These are phyloP conservation scores for Pneumocystis sp. DNA, from an alignment of 1,139 yeast species.

Conservation along the genomic window DNA sequence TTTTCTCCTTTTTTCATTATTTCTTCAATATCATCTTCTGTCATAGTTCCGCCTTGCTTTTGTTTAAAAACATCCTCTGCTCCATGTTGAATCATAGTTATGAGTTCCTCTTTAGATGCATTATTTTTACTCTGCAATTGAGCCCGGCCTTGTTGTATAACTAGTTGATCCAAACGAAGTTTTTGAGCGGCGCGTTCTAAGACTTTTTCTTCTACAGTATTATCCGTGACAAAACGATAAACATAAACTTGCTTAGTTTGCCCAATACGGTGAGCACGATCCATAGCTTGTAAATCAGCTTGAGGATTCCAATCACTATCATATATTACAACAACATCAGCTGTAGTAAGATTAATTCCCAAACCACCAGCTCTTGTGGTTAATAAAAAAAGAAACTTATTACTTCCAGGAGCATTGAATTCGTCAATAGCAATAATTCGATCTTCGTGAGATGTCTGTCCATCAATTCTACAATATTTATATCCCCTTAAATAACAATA, in stretches of 20 bases:
- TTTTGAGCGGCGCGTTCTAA: constrained; percentile 93
- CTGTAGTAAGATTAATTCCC: constrained; percentile 86
- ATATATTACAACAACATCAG: constrained; percentile 76
- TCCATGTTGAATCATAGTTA: constrained; percentile 94
- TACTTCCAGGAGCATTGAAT: constrained; percentile 66
- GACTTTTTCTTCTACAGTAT: constrained; percentile 92
- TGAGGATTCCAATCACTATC: constrained; percentile 99
- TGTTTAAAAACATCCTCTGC: constrained; percentile 67
- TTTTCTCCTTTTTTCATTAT: constrained; percentile 65
- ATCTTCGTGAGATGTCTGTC: constrained; percentile 87
- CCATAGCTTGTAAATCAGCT: constrained; percentile 98
- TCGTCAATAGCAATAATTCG: constrained; percentile 87
- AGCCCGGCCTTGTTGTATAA: constrained; percentile 83
- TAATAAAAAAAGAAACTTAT: constrained; percentile 67
- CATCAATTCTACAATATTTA: constrained; percentile 86
- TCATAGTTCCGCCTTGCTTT: constrained; percentile 20
- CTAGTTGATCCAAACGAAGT: constrained; percentile 79
- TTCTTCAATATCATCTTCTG: constrained; percentile 60
- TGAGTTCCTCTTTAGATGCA: constrained; percentile 65
- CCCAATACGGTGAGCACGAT: constrained; percentile 95
- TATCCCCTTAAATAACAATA: constrained; percentile 74
- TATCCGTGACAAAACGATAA: constrained; percentile 81
- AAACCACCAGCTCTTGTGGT: constrained; percentile 99
- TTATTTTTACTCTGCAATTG: constrained; percentile 31
- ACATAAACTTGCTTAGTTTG: constrained; percentile 93